These are phyloP conservation scores for Calophaca sinica DNA, from an alignment of 306 rosid species.

Conservation along the genomic window DNA sequence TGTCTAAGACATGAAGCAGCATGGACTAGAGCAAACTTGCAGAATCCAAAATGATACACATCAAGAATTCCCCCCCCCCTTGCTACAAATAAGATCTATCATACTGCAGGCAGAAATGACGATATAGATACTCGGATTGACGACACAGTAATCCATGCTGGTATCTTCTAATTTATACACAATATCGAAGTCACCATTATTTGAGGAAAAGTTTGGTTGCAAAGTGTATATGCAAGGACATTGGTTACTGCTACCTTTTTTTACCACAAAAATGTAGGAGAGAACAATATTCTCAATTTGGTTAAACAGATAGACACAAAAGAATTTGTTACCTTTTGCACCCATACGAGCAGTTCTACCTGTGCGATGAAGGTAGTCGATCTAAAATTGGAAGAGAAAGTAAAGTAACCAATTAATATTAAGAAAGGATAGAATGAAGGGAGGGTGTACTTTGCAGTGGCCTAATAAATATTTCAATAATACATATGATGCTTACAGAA, in stretches of 20 bases:
- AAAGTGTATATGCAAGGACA: conserved; percentile 11
- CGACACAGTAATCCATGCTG: neutral
- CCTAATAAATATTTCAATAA: conserved; percentile 3
- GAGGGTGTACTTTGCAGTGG: no score
- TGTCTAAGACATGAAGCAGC: neutral
- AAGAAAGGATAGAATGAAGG: no score
- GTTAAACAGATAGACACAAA: neutral
- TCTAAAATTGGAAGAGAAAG: conserved; percentile 55
- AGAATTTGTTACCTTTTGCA: conserved; percentile 74
- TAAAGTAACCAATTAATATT: conserved; percentile 13
- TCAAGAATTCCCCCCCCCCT: neutral
- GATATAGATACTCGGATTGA: neutral
- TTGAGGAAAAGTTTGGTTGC: conserved; percentile 8
- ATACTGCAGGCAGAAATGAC: conserved; percentile 19
- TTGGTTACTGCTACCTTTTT: neutral
- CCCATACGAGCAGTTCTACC: conserved; percentile 99
- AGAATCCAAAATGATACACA: neutral
- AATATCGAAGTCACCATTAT: conserved; percentile 22
- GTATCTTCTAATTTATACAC: conserved; percentile 13
- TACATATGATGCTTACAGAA: conserved; percentile 64
- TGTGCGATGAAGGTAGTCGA: conserved; percentile 96
- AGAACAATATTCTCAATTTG: conserved; percentile 6
- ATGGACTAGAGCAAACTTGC: conserved; percentile 10
- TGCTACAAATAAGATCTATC: neutral
- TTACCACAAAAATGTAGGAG: neutral